Evolutionary conservation across 495 filamentous ascomycete species (phyloP), one percentile per base, ranked within the genome.

Genomic region (Friedmanniomyces endolithicus): DNA sequence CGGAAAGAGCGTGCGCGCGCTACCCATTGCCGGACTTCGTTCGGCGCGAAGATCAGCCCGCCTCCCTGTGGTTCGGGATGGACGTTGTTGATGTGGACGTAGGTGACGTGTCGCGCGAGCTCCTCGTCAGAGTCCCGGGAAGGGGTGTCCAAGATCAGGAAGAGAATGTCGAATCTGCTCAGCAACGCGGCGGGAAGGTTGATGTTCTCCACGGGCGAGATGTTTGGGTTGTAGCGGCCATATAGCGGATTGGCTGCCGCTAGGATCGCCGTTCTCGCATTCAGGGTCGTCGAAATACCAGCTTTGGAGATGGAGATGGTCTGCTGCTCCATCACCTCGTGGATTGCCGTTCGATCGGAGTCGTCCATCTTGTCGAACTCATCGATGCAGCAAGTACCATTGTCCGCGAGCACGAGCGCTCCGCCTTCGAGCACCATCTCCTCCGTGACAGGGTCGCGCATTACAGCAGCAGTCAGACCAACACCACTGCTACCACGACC

Each of bases 281-380:
- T 98, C 35, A 98, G 79, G 0, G 90, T 90, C 12, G 92, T 98
- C 41, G 81, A 92, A 68, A 98, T 98, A 57, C 92, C 92, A 17
- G 92, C 92, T 74, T 98, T 98, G 60, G 90, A 95, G 61, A 98
- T 97, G 52, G 87, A 94, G 54, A 98, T 98, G 48, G 92, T 98
- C 70, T 98, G 92, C 67, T 98, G 92, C 65, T 98, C 92, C 92
- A 98, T 98, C 29, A 98, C 92, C 81, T 98, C 92, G 77, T 98
- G 92, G 65, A 98, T 97, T 27, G 94, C 94, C 0, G 92, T 97
- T 55, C 92, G 79, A 68, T 97, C 94, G 51, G 79, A 77, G 66
- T 98, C 92, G 66, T 97, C 94, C 92, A 98, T 98, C 72, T 98
- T 98, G 75, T 98, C 92, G 66, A 98, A 98, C 68, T 98, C 92